phyloP scores from a whole-genome alignment of 2,329 filamentous ascomycete genomes.

The Akanthomyces muscarius region DNA sequence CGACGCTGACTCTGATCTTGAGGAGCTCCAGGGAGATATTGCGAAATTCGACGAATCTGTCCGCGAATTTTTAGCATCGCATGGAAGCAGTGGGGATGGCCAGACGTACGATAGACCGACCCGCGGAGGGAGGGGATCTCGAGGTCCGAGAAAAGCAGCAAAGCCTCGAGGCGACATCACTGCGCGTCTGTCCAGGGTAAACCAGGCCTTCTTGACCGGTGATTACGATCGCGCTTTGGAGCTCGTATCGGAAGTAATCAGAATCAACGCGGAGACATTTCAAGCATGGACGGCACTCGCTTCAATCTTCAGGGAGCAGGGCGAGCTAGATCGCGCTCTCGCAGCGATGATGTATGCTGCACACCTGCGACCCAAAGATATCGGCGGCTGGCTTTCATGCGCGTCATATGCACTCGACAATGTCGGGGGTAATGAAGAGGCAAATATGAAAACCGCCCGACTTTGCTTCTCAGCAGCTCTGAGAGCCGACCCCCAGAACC shows the following conservation, averaged over 20 bases:
- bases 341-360: conserved; percentile 59
- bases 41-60: conserved; percentile 41
- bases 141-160: conserved; percentile 55
- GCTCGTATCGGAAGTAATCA: conserved; percentile 59
- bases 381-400: conserved; percentile 55
- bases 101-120: conserved; percentile 17
- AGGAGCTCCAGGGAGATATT: conserved; percentile 42
- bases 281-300: conserved; percentile 61
- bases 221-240: conserved; percentile 58
- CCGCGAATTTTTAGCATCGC: conserved; percentile 37
- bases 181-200: conserved; percentile 61
- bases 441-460: conserved; percentile 50
- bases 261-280: conserved; percentile 64
- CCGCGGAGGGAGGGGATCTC: conserved; percentile 29
- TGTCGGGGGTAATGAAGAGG: conserved; percentile 43
- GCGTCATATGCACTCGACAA: conserved; percentile 54
- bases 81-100: conserved; percentile 27
- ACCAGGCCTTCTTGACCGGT: conserved; percentile 60
- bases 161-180: conserved; percentile 71
- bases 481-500: conserved; percentile 51
- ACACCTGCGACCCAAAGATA: conserved; percentile 58
- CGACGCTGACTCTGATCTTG: conserved; percentile 42
- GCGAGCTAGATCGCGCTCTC: conserved; percentile 53
- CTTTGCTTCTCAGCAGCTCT: conserved; percentile 59
- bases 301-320: conserved; percentile 58